Evolutionary conservation across 345 rosid genomes (phyloP), one percentile per base, ranked within the genome.

Genomic region (Sisymbrium altissimum): DNA sequence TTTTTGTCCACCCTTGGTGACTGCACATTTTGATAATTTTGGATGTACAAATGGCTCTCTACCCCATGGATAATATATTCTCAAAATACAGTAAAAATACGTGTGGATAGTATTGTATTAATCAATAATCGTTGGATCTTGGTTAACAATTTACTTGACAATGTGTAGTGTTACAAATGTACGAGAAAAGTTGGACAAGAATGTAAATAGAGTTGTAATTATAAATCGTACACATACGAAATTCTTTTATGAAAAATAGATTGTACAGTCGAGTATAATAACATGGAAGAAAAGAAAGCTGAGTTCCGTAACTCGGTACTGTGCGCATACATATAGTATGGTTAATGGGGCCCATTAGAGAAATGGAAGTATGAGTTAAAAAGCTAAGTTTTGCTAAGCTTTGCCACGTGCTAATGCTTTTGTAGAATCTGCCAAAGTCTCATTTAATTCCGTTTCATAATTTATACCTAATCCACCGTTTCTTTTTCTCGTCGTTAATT

Each of bases 351-450:
- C 1, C 68, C 64, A 41, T 40, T 50, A 60, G 15, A 61, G 45
- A 69, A 68, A 75, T 63, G 65, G 44, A 69, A 76, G 70, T 57
- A 63, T 63, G 53, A 76, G 65, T 73, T 75, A 53, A 8, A 52
- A 58, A 58, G 43, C 63, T 17, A 57, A 10, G 12, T 33, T 52
- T 52, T 41, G 67, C 7, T 65, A n/a, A 70, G 59, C 70, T 62
- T 69, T 70, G 53, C 70, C 80, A 76, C 75, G 80, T 76, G 80
- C 66, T 76, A 70, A 69, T 76, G 71, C 61, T 46, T 38, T 69
- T 63, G 7, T 18, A 69, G 10, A 62, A 69, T 69, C 75, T 54
- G 70, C 66, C 4, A 75, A 68, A 75, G 52, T 35, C 44, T 76
- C 70, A 75, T 52, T 53, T 33, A 68, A 68, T 61, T 45, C 41